Percentiles rank a stretch among this genome's conserved stretches.
Conservation (phyloP, 2,329 filamentous ascomycete species). For the Fusarium pininemorale region DNA sequence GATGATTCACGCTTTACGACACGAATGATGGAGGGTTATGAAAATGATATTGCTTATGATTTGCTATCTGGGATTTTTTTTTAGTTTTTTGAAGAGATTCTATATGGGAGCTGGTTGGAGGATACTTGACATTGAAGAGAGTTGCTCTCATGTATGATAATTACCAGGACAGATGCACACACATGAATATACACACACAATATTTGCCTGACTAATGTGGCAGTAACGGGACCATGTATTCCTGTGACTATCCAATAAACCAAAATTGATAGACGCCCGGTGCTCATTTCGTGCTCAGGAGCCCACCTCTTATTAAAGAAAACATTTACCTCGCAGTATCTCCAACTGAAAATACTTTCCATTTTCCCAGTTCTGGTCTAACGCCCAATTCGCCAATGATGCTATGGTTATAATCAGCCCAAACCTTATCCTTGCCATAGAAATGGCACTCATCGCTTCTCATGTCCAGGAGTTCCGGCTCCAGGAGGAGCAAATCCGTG, state of each 20-base stretch:
- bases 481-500: constrained; percentile 50
- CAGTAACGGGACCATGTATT: neutral
- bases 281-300: neutral
- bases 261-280: neutral
- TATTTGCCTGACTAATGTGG: constrained; percentile 13
- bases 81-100: constrained; percentile 24
- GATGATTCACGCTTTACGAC: constrained; percentile 42
- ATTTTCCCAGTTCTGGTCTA: constrained; percentile 32
- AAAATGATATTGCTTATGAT: constrained; percentile 25
- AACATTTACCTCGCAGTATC: neutral
- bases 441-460: constrained; percentile 47
- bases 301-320: neutral
- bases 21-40: constrained; percentile 32
- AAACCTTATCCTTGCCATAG: constrained; percentile 9
- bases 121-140: constrained; percentile 18
- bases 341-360: constrained; percentile 7
- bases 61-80: constrained; percentile 30
- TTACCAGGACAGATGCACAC: neutral
- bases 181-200: constrained; percentile 16
- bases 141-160: constrained; percentile 35
- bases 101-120: constrained; percentile 23
- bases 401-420: constrained; percentile 34
- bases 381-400: constrained; percentile 48
- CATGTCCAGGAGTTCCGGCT: constrained; percentile 50
- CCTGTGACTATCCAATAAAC: neutral